phyloP scores from a whole-genome alignment of 1,284 basidiomycete genomes.

The Leccinum variabile region DNA sequence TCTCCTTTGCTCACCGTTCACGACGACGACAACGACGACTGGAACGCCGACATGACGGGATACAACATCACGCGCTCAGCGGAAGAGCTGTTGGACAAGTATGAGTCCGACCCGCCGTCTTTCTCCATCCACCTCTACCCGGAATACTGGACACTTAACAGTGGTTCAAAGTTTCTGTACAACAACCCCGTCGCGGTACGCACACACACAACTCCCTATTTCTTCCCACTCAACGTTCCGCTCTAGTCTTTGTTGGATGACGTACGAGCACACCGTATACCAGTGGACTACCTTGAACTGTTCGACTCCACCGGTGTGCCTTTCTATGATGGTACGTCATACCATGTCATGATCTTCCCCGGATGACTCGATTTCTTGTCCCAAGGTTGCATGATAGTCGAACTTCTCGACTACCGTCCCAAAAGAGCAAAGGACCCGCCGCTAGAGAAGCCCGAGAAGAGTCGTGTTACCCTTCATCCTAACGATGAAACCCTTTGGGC shows the following conservation, averaged over 20 bases:
- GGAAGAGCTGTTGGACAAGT: conserved; percentile 56
- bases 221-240: conserved; percentile 9
- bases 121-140: conserved; percentile 73
- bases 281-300: conserved; percentile 75
- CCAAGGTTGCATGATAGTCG: conserved; percentile 77
- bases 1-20: background rate
- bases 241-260: conserved; percentile 73
- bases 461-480: conserved; percentile 71
- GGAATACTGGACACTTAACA: conserved; percentile 78
- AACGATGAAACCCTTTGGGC: conserved; percentile 74
- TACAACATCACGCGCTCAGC: conserved; percentile 71
- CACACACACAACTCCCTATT: conserved; percentile 3
- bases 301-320: conserved; percentile 68
- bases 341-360: background rate
- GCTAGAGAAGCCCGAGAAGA: conserved; percentile 56
- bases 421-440: conserved; percentile 51
- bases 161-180: conserved; percentile 74
- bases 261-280: conserved; percentile 74
- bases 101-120: conserved; percentile 59
- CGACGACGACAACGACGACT: conserved; percentile 16
- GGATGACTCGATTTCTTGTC: conserved; percentile 8
- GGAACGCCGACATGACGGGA: conserved; percentile 48
- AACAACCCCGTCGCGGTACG: conserved; percentile 72
- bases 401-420: conserved; percentile 71
- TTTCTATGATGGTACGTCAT: conserved; percentile 70